phyloP scores from a whole-genome alignment of 2,329 filamentous ascomycete genomes.

The Pezicula rhizophila region DNA sequence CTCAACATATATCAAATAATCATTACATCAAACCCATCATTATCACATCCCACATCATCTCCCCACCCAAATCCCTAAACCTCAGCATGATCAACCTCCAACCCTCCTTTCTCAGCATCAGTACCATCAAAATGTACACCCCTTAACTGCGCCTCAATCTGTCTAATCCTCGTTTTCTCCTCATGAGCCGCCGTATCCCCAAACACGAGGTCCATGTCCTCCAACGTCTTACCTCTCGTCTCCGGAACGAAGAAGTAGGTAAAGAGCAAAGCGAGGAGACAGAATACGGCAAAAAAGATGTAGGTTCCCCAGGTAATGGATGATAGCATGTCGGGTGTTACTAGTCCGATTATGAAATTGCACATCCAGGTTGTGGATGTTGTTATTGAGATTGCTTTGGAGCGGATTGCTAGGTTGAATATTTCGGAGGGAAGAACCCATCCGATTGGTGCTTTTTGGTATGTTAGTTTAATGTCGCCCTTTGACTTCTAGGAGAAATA shows the following conservation, averaged over 20 bases:
- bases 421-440: constrained; percentile 54
- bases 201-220: constrained; percentile 49
- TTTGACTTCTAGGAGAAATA: not conserved
- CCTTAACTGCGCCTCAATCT: constrained; percentile 15
- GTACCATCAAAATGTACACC: constrained; percentile 12
- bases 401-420: constrained; percentile 49
- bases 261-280: constrained; percentile 40
- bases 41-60: no score
- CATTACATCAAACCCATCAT: no score
- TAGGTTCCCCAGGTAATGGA: constrained; percentile 47
- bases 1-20: no score
- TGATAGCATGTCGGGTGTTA: constrained; percentile 50
- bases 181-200: constrained; percentile 32
- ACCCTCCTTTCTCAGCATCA: constrained; percentile 10
- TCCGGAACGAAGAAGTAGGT: constrained; percentile 52
- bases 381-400: constrained; percentile 56
- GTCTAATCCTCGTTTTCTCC: constrained; percentile 25
- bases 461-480: constrained; percentile 22
- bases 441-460: constrained; percentile 46
- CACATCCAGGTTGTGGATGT: constrained; percentile 52
- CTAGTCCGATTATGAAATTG: constrained; percentile 49
- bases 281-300: constrained; percentile 54
- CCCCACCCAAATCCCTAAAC: not conserved
- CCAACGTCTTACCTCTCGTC: constrained; percentile 47
- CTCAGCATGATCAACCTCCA: constrained; percentile 2